These are phyloP conservation scores for Trametes sp. DNA, from an alignment of 1,284 basidiomycete species.

Conservation along the genomic window DNA sequence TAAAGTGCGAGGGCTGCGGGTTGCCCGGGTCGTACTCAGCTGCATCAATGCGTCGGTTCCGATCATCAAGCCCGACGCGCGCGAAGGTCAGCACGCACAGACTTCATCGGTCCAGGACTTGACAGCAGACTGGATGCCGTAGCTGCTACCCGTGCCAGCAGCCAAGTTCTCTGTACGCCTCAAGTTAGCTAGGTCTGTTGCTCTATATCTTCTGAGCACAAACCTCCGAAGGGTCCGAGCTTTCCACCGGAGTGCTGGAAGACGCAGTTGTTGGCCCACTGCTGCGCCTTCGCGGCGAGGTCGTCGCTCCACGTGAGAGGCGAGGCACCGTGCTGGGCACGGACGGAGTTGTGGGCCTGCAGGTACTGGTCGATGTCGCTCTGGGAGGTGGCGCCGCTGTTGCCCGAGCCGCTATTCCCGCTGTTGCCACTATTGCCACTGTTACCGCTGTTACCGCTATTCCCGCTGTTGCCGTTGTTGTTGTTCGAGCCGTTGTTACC, in stretches of 20 bases:
- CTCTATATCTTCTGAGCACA: constrained; percentile 22
- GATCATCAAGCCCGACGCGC: too few relatives aligned
- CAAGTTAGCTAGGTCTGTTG: neutral
- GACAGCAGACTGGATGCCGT: constrained; percentile 56
- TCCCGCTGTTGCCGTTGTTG: constrained; percentile 9
- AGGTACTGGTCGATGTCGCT: constrained; percentile 53
- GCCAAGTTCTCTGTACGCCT: constrained; percentile 69
- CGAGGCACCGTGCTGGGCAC: constrained; percentile 65
- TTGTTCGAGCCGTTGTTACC: constrained; percentile 8
- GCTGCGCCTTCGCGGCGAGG: constrained; percentile 62
- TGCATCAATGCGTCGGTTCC: constrained; percentile 32
- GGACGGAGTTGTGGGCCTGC: constrained; percentile 62
- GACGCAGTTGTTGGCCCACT: constrained; percentile 69
- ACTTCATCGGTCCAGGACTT: constrained; percentile 70
- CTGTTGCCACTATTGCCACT: neutral
- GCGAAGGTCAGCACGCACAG: constrained; percentile 28
- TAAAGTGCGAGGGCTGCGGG: constrained; percentile 73
- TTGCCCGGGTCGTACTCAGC: constrained; percentile 64
- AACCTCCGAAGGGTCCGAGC: constrained; percentile 68
- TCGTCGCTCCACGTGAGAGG: constrained; percentile 64
- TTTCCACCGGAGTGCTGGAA: constrained; percentile 71
- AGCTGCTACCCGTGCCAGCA: constrained; percentile 64
- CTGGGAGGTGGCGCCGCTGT: constrained; percentile 33
- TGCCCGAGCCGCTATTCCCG: neutral
- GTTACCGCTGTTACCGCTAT: neutral